Conservation (phyloP, 805 yeast species). For the Metschnikowia aberdeeniae region DNA sequence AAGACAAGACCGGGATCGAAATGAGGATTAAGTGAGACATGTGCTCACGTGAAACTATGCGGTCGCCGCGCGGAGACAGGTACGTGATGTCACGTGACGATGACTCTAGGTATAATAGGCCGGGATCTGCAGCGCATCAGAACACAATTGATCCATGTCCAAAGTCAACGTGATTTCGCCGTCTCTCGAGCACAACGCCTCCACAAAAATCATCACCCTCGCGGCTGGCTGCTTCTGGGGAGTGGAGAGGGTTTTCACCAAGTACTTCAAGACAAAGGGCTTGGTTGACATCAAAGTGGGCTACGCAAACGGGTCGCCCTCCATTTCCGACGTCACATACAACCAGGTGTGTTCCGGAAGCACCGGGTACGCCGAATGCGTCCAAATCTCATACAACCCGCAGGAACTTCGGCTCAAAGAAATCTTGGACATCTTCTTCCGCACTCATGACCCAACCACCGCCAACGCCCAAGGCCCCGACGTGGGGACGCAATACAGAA, state of each 20-base stretch:
- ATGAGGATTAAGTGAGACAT: too few species aligned
- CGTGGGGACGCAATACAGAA: conserved; percentile 83
- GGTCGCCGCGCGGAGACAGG: too few species aligned
- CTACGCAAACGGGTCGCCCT: conserved; percentile 78
- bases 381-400: conserved; percentile 84
- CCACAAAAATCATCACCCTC: conserved; percentile 36
- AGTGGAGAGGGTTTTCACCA: conserved; percentile 76
- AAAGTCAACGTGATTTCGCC: conserved; percentile 25
- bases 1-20: too few species aligned
- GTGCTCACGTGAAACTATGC: too few species aligned
- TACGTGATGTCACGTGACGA: conserved; percentile 12
- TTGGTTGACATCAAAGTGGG: conserved; percentile 81
- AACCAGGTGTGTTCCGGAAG: conserved; percentile 68
- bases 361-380: conserved; percentile 77
- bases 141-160: neutral
- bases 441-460: conserved; percentile 93
- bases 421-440: conserved; percentile 77
- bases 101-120: neutral
- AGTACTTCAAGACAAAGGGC: conserved; percentile 61
- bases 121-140: neutral
- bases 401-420: conserved; percentile 51
- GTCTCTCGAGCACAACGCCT: conserved; percentile 29
- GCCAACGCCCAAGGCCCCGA: conserved; percentile 83
- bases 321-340: conserved; percentile 43
- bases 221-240: conserved; percentile 84